Evolutionary conservation across 805 yeast genomes (phyloP).

Genomic region (Ogataea minuta): DNA sequence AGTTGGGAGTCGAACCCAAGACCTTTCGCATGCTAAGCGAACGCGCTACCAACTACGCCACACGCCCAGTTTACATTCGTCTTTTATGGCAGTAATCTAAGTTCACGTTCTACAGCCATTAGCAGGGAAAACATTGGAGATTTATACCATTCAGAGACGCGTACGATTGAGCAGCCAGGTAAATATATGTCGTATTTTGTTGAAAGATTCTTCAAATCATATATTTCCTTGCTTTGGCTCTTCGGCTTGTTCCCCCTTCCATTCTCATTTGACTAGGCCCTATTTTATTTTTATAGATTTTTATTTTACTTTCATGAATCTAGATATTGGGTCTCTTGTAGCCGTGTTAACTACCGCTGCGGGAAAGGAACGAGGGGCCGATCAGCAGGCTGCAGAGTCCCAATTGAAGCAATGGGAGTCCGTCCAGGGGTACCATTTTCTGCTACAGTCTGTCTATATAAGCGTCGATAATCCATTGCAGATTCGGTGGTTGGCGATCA

Average conservation of each 20-base stretch:
- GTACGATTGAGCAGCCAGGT: too few species aligned
- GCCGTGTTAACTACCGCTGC: conserved; percentile 49
- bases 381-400: conserved; percentile 64
- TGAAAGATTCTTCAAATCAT: too few species aligned
- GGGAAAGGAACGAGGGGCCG: conserved; percentile 45
- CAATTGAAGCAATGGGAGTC: conserved; percentile 71
- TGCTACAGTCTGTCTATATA: conserved; percentile 51
- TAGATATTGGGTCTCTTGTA: conserved; percentile 29
- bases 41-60: conserved; percentile 82
- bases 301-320: conserved; percentile 19
- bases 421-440: conserved; percentile 38
- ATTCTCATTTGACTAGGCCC: not conserved
- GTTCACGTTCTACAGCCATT: too few species aligned
- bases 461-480: conserved; percentile 59
- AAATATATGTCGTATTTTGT: too few species aligned
- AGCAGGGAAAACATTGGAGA: too few species aligned
- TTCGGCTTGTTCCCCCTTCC: too few species aligned
- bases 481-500: conserved; percentile 81
- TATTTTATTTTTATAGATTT: conserved; percentile 1
- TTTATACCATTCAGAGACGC: too few species aligned
- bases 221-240: too few species aligned
- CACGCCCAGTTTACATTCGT: conserved; percentile 48
- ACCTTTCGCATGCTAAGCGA: conserved; percentile 79
- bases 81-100: too few species aligned
- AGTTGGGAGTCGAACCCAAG: conserved; percentile 78